Percentiles rank a stretch among this genome's conserved stretches.
phyloP scores from a whole-genome alignment of 768 basidiomycete species.

The Collybiopsis confluens region DNA sequence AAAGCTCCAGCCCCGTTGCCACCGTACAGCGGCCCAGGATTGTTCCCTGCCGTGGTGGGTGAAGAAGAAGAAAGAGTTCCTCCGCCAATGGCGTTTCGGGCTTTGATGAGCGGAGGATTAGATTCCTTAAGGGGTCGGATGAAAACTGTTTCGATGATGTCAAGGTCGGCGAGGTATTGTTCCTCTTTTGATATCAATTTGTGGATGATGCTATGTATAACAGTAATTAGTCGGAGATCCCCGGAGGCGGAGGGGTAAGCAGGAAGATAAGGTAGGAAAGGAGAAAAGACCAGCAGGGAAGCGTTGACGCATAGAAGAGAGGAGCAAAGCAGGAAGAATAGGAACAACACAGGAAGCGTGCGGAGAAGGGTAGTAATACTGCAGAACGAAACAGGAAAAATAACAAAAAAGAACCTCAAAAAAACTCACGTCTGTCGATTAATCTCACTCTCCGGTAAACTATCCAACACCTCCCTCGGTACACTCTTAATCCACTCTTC shows the following conservation, averaged over 20 bases:
- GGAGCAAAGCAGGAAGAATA: no score
- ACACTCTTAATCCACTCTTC: slow-evolving; percentile 46
- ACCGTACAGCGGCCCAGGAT: no score
- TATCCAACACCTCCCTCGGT: slow-evolving; percentile 30
- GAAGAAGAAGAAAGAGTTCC: background rate
- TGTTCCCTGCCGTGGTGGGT: background rate
- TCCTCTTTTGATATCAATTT: slow-evolving; percentile 87
- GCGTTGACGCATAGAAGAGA: no score
- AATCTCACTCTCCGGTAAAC: slow-evolving; percentile 74
- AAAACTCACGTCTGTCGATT: slow-evolving; percentile 66
- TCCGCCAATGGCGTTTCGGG: background rate
- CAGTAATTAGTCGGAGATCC: no score
- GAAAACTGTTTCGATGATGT: slow-evolving; percentile 70
- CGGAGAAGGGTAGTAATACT: no score
- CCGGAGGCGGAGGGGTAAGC: background rate
- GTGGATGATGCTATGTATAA: slow-evolving; percentile 59
- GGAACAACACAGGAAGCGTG: no score
- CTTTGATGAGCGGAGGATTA: slow-evolving; percentile 35
- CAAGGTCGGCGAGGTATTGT: slow-evolving; percentile 85
- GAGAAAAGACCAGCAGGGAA: no score
- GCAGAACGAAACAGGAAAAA: background rate
- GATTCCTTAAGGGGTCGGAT: slow-evolving; percentile 45
- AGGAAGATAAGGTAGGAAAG: background rate
- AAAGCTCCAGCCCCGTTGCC: no score
- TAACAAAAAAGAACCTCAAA: background rate